A percentile compares a stretch with the other conserved stretches of the same genome.
These are phyloP conservation scores for Tulasnella sp. DNA, from an alignment of 768 basidiomycete species.

Conservation along the genomic window DNA sequence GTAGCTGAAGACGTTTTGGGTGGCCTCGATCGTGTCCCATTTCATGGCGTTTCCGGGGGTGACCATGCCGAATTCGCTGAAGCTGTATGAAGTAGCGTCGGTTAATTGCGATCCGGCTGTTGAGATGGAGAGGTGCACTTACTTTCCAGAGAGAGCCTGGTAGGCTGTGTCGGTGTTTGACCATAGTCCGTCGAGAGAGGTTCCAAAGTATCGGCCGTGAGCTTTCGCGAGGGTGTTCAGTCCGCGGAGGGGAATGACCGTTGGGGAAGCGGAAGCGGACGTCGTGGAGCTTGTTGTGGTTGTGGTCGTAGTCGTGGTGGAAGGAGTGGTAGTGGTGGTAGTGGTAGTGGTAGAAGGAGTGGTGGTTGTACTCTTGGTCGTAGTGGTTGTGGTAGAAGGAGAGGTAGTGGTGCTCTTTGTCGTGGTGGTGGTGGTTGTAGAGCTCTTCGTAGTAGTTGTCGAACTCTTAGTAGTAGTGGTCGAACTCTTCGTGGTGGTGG, in stretches of 20 bases:
- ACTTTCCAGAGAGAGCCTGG: conserved; percentile 12
- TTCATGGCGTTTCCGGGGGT: conserved; percentile 9
- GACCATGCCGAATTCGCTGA: conserved; percentile 9
- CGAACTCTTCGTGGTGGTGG: background rate
- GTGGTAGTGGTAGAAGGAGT: background rate
- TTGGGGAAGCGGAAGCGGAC: background rate
- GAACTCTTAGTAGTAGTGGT: background rate
- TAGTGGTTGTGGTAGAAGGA: background rate
- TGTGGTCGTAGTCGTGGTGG: background rate
- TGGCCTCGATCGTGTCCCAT: conserved; percentile 6
- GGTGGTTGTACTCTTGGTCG: too few relatives aligned
- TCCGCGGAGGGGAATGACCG: background rate
- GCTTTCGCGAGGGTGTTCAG: conserved; percentile 10
- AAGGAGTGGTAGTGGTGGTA: too few relatives aligned
- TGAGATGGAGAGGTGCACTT: background rate
- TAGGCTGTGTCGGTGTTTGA: conserved; percentile 6
- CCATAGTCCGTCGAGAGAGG: conserved; percentile 8
- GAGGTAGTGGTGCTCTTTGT: background rate
- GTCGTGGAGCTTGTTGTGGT: background rate
- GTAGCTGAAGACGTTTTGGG: background rate
- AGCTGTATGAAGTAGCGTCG: background rate
- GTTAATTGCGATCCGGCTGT: background rate
- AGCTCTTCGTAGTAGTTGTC: background rate
- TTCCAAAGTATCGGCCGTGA: conserved; percentile 14
- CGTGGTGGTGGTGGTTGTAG: background rate